Evolutionary conservation across 164 flowering plant genomes (phyloP).

Genomic region (Buxus sempervirens): DNA sequence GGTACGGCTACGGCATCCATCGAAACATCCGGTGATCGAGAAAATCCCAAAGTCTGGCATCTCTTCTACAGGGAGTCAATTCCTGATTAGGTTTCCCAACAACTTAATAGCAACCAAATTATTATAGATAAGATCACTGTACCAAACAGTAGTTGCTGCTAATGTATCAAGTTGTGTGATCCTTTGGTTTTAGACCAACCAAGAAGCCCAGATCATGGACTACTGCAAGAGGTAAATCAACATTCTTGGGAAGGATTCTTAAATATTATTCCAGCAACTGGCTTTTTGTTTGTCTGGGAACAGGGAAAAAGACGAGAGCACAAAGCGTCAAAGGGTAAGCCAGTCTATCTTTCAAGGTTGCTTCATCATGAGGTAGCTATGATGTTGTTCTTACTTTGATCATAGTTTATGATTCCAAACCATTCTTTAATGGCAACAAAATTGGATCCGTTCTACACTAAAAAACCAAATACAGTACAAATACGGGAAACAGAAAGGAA

Average conservation of each 20-base stretch:
- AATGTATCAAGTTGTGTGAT: too few relatives aligned
- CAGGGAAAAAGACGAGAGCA: slow-evolving; percentile 17
- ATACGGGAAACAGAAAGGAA: too few relatives aligned
- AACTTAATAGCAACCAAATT: background rate
- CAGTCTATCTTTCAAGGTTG: slow-evolving; percentile 17
- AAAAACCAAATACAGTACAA: too few relatives aligned
- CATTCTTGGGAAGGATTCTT: background rate
- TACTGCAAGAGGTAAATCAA: background rate
- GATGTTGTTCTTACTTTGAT: slow-evolving; percentile 42
- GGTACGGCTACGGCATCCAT: slow-evolving; percentile 47
- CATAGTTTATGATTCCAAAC: too few relatives aligned
- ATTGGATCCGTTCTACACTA: too few relatives aligned
- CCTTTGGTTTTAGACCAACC: too few relatives aligned
- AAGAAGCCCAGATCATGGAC: background rate
- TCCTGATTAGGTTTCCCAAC: background rate
- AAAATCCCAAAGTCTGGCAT: slow-evolving; percentile 30
- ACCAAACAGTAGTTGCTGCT: too few relatives aligned
- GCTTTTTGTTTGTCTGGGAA: slow-evolving; percentile 13
- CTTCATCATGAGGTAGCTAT: slow-evolving; percentile 23
- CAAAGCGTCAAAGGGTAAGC: too few relatives aligned
- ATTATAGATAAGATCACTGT: too few relatives aligned
- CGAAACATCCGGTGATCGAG: slow-evolving; percentile 38
- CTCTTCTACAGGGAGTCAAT: slow-evolving; percentile 8
- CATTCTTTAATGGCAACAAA: too few relatives aligned
- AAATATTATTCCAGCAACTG: slow-evolving; percentile 6